These are phyloP conservation scores for Aristolochia contorta DNA, from an alignment of 164 flowering plant genomes.

Conservation along the genomic window DNA sequence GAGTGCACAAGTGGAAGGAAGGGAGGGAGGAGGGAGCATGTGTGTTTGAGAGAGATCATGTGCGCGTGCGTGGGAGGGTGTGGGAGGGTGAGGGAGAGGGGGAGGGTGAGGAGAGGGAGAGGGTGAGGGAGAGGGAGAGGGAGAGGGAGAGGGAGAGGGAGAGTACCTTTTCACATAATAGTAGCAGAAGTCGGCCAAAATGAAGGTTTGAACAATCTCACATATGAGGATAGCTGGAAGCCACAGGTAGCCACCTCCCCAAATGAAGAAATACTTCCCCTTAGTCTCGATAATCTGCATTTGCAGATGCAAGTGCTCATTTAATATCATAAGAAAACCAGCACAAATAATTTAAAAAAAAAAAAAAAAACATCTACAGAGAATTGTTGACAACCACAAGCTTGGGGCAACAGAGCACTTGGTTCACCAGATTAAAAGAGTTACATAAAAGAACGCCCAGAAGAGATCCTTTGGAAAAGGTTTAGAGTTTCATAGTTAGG, in stretches of 20 bases:
- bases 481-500: too few species aligned
- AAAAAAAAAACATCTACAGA: not conserved
- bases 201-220: conserved; percentile 68
- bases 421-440: not conserved
- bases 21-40: not conserved
- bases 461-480: too few species aligned
- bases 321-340: too few species aligned
- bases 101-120: too few species aligned
- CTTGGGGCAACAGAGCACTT: not conserved
- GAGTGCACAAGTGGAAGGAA: not conserved
- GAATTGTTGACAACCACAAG: not conserved
- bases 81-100: too few species aligned
- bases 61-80: too few species aligned
- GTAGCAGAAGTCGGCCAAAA: conserved; percentile 86
- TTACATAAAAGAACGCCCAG: too few species aligned
- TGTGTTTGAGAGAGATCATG: not conserved
- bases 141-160: not conserved
- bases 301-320: not conserved
- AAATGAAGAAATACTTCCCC: conserved; percentile 28
- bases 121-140: not conserved
- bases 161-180: conserved; percentile 72
- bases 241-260: conserved; percentile 57
- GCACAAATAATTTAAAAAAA: too few species aligned
- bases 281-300: conserved; percentile 50
- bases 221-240: conserved; percentile 36